These are phyloP conservation scores for Hansfordia pulvinata DNA, from an alignment of 2,329 filamentous ascomycete species.

Conservation along the genomic window DNA sequence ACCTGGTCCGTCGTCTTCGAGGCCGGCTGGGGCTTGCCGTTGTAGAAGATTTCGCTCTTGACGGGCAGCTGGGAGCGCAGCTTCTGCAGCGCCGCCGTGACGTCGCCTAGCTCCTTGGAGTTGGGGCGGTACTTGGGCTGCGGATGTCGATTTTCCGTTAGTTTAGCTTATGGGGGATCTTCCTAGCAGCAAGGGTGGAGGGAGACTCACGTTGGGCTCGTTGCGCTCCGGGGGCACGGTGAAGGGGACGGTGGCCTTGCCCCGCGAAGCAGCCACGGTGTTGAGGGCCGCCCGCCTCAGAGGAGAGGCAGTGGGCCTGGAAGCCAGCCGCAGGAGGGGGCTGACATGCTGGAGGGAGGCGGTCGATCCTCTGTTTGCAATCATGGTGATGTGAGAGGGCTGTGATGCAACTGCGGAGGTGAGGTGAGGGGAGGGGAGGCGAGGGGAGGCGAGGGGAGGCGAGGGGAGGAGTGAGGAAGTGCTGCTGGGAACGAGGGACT, in stretches of 20 bases:
- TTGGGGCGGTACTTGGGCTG: slow-evolving; percentile 16
- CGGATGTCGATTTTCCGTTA: not conserved
- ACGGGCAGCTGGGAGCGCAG: slow-evolving; percentile 17
- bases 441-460: no score
- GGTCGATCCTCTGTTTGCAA: no score
- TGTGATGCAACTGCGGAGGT: no score
- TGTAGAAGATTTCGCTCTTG: slow-evolving; percentile 17
- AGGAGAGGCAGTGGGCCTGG: no score
- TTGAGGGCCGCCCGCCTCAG: not conserved
- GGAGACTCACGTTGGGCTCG: slow-evolving; percentile 16
- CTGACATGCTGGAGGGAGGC: no score
- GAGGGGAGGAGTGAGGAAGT: no score
- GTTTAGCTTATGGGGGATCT: not conserved
- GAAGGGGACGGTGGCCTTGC: slow-evolving; percentile 15
- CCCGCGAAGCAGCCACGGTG: not conserved
- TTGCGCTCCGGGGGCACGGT: slow-evolving; percentile 16
- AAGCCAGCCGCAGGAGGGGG: no score
- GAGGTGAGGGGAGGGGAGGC: no score
- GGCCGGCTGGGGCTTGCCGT: slow-evolving; percentile 13
- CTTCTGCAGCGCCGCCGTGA: slow-evolving; percentile 15
- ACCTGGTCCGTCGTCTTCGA: slow-evolving; percentile 15
- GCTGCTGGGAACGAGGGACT: no score
- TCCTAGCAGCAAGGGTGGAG: not conserved
- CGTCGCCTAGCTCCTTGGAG: slow-evolving; percentile 15
- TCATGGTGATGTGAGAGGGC: no score